Percentiles rank a stretch among this genome's conserved stretches.
phyloP scores from a whole-genome alignment of 345 rosid genomes.

The Euphorbia pulcherrima region DNA sequence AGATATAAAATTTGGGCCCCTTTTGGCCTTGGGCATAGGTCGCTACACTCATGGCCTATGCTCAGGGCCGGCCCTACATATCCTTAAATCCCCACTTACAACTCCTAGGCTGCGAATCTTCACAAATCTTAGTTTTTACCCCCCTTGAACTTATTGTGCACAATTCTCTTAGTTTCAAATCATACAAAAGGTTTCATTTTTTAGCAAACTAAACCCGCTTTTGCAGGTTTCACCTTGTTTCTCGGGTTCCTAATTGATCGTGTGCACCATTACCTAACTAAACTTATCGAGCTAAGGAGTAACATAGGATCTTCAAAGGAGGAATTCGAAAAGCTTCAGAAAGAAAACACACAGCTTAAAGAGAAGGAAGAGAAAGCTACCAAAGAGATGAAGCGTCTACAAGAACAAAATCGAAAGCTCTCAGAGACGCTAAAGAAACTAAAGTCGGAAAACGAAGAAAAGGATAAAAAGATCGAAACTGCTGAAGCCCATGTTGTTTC shows the following conservation, averaged over 20 bases:
- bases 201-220: no score
- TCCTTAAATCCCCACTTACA: neutral
- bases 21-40: no score
- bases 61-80: no score
- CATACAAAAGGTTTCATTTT: no score
- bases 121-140: neutral
- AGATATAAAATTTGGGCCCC: no score
- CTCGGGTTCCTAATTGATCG: conserved; percentile 88
- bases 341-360: conserved; percentile 49
- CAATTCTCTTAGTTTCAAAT: neutral
- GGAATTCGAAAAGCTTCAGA: conserved; percentile 55
- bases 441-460: conserved; percentile 60
- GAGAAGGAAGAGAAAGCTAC: conserved; percentile 66
- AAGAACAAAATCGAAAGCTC: conserved; percentile 42
- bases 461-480: conserved; percentile 64
- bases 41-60: no score
- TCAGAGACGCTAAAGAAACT: conserved; percentile 57
- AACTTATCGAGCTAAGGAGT: conserved; percentile 58
- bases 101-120: neutral
- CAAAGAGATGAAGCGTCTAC: conserved; percentile 50
- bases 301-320: conserved; percentile 57
- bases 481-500: conserved; percentile 72
- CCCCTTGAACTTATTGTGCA: neutral
- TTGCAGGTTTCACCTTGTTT: conserved; percentile 79
- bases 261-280: conserved; percentile 68